Evolutionary conservation across 208 protist species (phyloP).

Genomic region (Leishmania gerbilli): DNA sequence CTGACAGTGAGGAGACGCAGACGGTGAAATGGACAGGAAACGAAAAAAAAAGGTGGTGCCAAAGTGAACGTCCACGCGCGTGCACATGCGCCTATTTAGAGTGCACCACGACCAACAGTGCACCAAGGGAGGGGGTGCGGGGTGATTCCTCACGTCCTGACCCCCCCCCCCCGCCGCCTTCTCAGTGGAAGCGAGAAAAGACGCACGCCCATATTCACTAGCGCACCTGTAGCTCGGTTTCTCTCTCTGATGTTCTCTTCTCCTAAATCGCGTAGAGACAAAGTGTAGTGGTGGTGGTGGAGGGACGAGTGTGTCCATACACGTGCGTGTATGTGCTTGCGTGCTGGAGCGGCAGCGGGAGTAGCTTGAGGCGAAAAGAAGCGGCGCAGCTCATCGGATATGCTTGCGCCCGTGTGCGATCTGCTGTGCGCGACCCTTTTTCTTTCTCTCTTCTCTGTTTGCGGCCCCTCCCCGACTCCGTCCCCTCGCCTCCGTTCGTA

Average conservation of each 20-base stretch:
- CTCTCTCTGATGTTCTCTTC: not conserved
- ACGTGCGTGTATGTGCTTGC: not conserved
- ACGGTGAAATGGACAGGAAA: no score
- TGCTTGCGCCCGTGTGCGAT: not conserved
- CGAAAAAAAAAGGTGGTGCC: not conserved
- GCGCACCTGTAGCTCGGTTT: not conserved
- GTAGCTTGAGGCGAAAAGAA: not conserved
- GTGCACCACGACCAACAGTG: not conserved
- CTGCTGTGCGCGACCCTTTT: not conserved
- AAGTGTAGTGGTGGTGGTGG: not conserved
- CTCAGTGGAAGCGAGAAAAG: not conserved
- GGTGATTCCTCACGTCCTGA: not conserved
- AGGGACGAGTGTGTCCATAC: not conserved
- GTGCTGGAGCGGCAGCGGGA: not conserved
- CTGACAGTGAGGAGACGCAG: not conserved
- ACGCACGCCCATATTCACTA: not conserved
- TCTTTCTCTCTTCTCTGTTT: not conserved
- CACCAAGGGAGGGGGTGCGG: not conserved
- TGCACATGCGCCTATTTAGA: not conserved
- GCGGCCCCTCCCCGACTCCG: no score
- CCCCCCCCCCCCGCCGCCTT: not conserved
- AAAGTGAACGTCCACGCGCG: not conserved
- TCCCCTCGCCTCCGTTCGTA: not conserved
- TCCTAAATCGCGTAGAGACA: not conserved
- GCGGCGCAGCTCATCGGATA: not conserved